Base-by-base conservation (phyloP, 139 green algal genomes). In the Ettlia oleoabundans region DNA sequence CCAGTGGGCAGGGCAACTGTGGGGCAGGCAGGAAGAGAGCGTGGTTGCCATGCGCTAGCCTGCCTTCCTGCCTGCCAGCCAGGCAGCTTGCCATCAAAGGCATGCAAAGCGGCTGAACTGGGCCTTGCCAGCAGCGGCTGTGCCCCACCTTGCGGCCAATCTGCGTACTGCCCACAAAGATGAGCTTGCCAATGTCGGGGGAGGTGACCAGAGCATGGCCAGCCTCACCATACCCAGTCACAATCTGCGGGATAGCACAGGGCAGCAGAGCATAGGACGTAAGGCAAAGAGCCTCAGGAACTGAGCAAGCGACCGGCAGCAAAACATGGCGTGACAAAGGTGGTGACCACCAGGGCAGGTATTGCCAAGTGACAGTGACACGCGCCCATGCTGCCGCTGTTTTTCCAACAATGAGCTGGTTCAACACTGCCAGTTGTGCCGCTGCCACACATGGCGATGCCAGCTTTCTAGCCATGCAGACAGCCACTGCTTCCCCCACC, bases 111-210 rank as follows among this genome's bases (percentile, higher is more conserved):
- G 15, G 47, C 47, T 58, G 47, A 15, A 15, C 10, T 10, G 13
- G 13, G 47, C 47, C 47, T 10, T 10, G 47, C 47, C 47, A 10
- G 13, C 47, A 58, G 47, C 47, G 10, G 47, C 47, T 15, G 47
- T n/a, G n/a, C n/a, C 43, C 9, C 76, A 74, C 76, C 63, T 86
- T 84, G 41, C 63, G 77, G 9, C 86, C 86, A 18, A 97, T 87
- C 26, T 65, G 80, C 15, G 93, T 97, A 63, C 88, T 95, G 33
- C 95, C 95, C 66, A 98, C 94, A 88, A 98, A 98, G 43, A 97
- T 95, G 75, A 98, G 68, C 89, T 98, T 98, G 84, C 96, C 91
- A 30, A 95, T 85, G 6, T 93, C 93, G 30, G 88, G 88, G 22
- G 66, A 86, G 4, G 91, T 95, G 9, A 98, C 96, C 33, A 99